Conservation (phyloP, 495 filamentous ascomycete genomes). For the Penicillium ucsense region DNA sequence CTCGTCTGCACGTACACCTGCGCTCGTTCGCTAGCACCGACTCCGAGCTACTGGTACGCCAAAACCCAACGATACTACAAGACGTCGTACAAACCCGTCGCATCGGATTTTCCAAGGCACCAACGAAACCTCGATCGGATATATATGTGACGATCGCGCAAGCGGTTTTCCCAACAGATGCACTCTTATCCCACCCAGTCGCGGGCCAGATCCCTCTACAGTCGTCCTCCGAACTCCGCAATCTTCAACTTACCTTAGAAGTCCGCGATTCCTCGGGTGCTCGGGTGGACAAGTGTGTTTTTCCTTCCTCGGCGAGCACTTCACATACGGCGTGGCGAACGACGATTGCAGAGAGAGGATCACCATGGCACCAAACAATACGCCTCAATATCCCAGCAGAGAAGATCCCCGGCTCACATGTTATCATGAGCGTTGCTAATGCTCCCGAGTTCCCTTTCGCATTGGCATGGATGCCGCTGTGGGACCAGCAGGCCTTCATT, state of each 20-base stretch:
- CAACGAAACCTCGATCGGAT: conserved; percentile 77
- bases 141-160: conserved; percentile 84
- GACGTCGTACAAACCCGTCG: conserved; percentile 69
- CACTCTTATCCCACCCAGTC: conserved; percentile 69
- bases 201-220: conserved; percentile 65
- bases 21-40: conserved; percentile 67
- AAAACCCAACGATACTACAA: conserved; percentile 81
- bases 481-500: conserved; percentile 86
- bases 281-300: conserved; percentile 78
- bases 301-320: conserved; percentile 66
- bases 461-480: conserved; percentile 84
- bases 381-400: conserved; percentile 69
- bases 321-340: conserved; percentile 80
- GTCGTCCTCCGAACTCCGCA: conserved; percentile 48
- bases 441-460: conserved; percentile 80
- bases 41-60: conserved; percentile 66
- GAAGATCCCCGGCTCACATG: conserved; percentile 73
- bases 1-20: conserved; percentile 65
- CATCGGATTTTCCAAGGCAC: conserved; percentile 92
- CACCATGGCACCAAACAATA: conserved; percentile 80
- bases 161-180: conserved; percentile 63
- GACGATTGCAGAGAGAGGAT: conserved; percentile 64
- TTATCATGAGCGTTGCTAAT: conserved; percentile 83
- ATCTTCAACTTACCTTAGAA: conserved; percentile 83
- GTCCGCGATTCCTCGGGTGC: conserved; percentile 69